Conservation (phyloP, 495 filamentous ascomycete species). For the Aspergillus baeticus region DNA sequence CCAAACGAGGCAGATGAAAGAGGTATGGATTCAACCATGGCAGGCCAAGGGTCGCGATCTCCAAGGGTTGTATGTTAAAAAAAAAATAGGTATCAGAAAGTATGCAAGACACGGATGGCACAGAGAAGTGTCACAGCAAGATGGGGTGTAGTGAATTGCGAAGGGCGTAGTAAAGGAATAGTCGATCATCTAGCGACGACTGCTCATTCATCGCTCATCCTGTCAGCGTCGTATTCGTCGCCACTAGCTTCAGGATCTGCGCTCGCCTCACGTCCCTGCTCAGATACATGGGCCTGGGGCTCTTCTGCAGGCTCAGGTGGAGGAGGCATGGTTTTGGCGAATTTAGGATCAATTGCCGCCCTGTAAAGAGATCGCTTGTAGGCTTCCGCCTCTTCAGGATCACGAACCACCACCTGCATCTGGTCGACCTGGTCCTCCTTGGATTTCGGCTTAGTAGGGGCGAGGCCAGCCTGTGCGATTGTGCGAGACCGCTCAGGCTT, state of each 20-base stretch:
- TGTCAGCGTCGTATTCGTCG: slow-evolving; percentile 19
- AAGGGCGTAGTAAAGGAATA: not conserved
- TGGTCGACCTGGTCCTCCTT: slow-evolving; percentile 53
- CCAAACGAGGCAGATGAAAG: not conserved
- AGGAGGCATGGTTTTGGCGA: slow-evolving; percentile 36
- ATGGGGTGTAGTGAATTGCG: not conserved
- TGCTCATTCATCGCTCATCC: slow-evolving; percentile 25
- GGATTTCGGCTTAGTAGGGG: slow-evolving; percentile 33
- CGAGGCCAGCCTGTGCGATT: slow-evolving; percentile 46
- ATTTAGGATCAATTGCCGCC: slow-evolving; percentile 45
- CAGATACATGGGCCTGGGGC: not conserved
- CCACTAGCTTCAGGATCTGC: slow-evolving; percentile 1
- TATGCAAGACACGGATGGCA: not conserved
- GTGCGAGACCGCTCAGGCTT: slow-evolving; percentile 56
- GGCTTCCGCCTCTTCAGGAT: slow-evolving; percentile 52
- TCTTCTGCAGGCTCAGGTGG: slow-evolving; percentile 33
- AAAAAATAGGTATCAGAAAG: not conserved
- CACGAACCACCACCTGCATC: slow-evolving; percentile 52
- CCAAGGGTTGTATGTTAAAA: not conserved
- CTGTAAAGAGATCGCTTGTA: slow-evolving; percentile 47
- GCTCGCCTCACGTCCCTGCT: slow-evolving; percentile 7
- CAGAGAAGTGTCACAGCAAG: not conserved
- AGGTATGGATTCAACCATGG: not conserved
- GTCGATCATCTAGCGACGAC: not conserved
- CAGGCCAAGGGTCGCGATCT: not conserved